A percentile compares a stretch with the other conserved stretches of the same genome.
Evolutionary conservation across 345 rosid genomes (phyloP).

Genomic region (Populus tremula): DNA sequence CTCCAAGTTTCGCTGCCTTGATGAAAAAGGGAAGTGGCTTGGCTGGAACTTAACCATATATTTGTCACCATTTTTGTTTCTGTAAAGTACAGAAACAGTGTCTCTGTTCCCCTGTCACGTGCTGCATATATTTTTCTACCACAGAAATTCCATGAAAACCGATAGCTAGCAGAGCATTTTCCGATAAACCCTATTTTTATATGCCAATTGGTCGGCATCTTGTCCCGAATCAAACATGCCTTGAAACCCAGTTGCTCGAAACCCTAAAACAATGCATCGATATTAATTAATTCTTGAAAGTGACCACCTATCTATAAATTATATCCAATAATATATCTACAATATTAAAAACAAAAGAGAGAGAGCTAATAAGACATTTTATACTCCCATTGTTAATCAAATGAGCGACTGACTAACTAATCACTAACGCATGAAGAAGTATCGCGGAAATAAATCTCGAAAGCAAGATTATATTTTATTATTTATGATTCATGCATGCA

Average conservation of each 20-base stretch:
- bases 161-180: background rate
- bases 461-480: background rate
- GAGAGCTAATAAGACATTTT: background rate
- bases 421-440: background rate
- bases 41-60: background rate
- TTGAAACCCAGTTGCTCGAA: constrained; percentile 9
- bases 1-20: background rate
- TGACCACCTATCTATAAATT: too few species aligned
- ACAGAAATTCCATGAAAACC: constrained; percentile 19
- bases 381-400: background rate
- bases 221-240: constrained; percentile 21
- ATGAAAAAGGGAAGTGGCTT: background rate
- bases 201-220: constrained; percentile 31
- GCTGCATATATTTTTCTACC: background rate
- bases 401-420: background rate
- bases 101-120: background rate
- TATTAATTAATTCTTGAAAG: background rate
- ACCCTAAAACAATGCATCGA: background rate
- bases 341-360: too few species aligned
- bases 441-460: background rate
- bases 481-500: background rate
- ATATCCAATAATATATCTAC: too few species aligned
- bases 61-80: background rate
- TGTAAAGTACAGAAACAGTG: background rate
- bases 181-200: constrained; percentile 12